Base-by-base conservation (phyloP, 192 early-diverging fungal species). In the Podila verticillata region DNA sequence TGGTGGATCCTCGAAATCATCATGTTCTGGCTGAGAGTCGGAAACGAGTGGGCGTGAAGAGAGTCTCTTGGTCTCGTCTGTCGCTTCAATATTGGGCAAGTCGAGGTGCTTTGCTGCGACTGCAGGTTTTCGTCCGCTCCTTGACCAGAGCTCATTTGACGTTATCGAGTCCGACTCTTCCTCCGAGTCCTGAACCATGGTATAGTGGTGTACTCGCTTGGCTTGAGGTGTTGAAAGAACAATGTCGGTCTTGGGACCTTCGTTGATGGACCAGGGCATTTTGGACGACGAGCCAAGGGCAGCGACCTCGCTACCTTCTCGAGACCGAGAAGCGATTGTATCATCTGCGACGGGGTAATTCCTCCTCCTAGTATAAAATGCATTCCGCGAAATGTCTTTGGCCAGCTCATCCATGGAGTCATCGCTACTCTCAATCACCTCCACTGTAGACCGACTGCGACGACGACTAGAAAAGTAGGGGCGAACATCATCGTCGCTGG, bases 231-330 rank as follows among this genome's bases (percentile, higher is more conserved):
- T 80, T 2, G 77, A 72, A 0, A 80, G 65, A 4, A 80, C 70
- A 51, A 80, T 80, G 44, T 80, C 70, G 3, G 57, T 49, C 20
- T 80, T 66, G 3, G 77, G 66, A 17, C 77, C 77, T 26, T 72
- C 65, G 1, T 56, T 54, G 13, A 72, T 72, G 2, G 77, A 80
- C 70, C 77, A 80, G 3, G 77, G 77, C 65, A 72, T 72, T 44
- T 60, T 78, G 15, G 30, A 26, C 10, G 54, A 15, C 6, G 68
- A 49, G 10, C 49, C 68, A 8, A 56, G 36, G 3, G 39, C 39
- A 30, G 30, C 9, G 8, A 48, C 47, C 24, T 48, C 47, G 7
- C 44, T 19, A 7, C 19, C 63, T 30, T 39, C 29, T 20, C 58
- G 39, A 17, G 54, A 34, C 44, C 24, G 29, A 44, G 39, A 44